Evolutionary conservation across 495 filamentous ascomycete genomes (phyloP).

Genomic region (Annulohypoxylon bovei): DNA sequence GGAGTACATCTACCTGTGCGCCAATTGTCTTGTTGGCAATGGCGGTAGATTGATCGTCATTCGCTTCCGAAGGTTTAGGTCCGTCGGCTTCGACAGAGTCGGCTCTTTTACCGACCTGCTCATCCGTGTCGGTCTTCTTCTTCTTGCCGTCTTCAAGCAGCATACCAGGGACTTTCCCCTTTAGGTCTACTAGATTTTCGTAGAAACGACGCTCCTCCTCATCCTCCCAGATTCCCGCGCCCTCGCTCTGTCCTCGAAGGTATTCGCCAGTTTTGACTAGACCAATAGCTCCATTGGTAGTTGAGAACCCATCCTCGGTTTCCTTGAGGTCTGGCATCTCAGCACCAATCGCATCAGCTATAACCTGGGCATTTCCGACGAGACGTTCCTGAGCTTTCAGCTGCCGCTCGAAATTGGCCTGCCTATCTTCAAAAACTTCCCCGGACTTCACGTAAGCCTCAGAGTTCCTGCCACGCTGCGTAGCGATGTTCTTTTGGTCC

Average conservation of each 20-base stretch:
- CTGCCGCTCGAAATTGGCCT: slow-evolving; percentile 93
- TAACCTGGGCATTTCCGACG: slow-evolving; percentile 85
- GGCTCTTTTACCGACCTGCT: slow-evolving; percentile 68
- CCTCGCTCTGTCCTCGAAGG: slow-evolving; percentile 86
- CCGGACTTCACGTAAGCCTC: slow-evolving; percentile 99
- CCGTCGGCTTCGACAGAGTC: slow-evolving; percentile 63
- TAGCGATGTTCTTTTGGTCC: slow-evolving; percentile 85
- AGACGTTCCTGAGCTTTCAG: slow-evolving; percentile 91
- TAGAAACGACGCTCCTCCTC: slow-evolving; percentile 98
- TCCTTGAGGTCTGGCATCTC: slow-evolving; percentile 96
- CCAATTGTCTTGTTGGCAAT: slow-evolving; percentile 98
- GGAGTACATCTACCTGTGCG: slow-evolving; percentile 91
- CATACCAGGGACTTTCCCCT: slow-evolving; percentile 93
- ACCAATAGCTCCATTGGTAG: slow-evolving; percentile 81
- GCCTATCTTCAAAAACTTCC: slow-evolving; percentile 97
- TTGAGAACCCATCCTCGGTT: slow-evolving; percentile 72
- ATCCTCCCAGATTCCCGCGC: slow-evolving; percentile 98
- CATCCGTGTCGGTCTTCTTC: slow-evolving; percentile 81
- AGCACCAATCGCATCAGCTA: slow-evolving; percentile 86
- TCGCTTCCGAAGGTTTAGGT: slow-evolving; percentile 56
- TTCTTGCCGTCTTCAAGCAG: slow-evolving; percentile 94
- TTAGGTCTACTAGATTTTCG: slow-evolving; percentile 93
- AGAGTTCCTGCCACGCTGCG: slow-evolving; percentile 90
- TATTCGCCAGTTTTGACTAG: slow-evolving; percentile 95
- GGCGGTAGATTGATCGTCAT: slow-evolving; percentile 87